These are phyloP conservation scores for Begonia peltatifolia DNA, from an alignment of 306 rosid species.

Conservation along the genomic window DNA sequence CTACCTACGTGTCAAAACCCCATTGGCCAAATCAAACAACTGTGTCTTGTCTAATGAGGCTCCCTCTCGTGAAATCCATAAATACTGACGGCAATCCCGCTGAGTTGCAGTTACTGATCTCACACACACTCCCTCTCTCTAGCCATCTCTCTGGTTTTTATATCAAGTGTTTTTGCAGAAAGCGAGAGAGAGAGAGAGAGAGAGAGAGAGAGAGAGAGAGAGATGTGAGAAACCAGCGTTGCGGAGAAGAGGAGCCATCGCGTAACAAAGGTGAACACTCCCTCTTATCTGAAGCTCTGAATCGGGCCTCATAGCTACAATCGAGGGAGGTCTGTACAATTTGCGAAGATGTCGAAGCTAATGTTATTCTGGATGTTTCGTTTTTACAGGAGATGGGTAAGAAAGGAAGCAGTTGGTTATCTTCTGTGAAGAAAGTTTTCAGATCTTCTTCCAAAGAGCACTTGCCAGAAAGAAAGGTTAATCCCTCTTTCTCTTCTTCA, in stretches of 20 bases:
- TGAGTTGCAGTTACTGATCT: background rate
- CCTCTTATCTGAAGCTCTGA: background rate
- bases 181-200: too few species aligned
- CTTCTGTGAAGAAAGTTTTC: slow-evolving; percentile 79
- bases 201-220: too few species aligned
- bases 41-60: background rate
- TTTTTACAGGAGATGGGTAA: slow-evolving; percentile 45
- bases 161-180: too few species aligned
- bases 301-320: background rate
- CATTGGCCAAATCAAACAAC: background rate
- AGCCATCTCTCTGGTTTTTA: background rate
- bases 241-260: too few species aligned
- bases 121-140: background rate
- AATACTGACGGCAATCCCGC: slow-evolving; percentile 5
- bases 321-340: background rate
- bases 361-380: background rate
- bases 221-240: too few species aligned
- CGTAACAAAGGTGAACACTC: too few species aligned
- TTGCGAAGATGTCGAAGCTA: background rate
- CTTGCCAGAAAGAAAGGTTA: background rate
- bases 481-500: background rate
- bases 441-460: slow-evolving; percentile 29
- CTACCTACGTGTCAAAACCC: background rate
- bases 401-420: slow-evolving; percentile 81
- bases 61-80: slow-evolving; percentile 7